A percentile compares a stretch with the other conserved stretches of the same genome.
These are phyloP conservation scores for Cordyceps farinosa DNA, from an alignment of 2,329 filamentous ascomycete genomes.

Conservation along the genomic window DNA sequence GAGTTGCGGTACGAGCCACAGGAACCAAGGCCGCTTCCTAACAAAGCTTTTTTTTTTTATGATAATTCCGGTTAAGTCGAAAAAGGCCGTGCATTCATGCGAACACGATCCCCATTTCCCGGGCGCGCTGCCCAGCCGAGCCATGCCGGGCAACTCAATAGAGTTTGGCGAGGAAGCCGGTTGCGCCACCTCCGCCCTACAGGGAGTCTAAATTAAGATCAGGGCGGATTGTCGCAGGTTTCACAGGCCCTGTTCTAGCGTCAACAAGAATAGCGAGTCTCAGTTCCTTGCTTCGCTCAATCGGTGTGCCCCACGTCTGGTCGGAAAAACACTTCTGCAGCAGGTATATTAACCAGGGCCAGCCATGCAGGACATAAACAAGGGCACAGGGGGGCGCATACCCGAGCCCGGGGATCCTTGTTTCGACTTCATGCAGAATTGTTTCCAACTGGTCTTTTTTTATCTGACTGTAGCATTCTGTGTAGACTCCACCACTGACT, in stretches of 20 bases:
- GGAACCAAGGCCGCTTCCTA: not conserved
- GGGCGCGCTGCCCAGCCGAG: not conserved
- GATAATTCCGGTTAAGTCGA: not conserved
- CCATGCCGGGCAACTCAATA: not conserved
- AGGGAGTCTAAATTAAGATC: not conserved
- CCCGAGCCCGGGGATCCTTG: not conserved
- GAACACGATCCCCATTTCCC: not conserved
- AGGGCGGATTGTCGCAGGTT: not conserved
- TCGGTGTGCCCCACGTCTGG: no score
- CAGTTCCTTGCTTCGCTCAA: no score
- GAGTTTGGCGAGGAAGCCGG: not conserved
- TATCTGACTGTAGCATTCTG: not conserved
- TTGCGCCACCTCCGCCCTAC: not conserved
- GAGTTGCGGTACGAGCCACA: not conserved
- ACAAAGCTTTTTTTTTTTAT: no score
- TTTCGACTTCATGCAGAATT: not conserved
- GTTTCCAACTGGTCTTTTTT: not conserved
- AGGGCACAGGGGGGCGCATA: not conserved
- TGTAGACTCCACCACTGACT: not conserved
- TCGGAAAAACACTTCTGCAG: no score
- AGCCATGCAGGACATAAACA: no score
- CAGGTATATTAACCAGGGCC: no score
- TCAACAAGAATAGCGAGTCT: no score
- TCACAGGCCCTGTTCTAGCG: no score
- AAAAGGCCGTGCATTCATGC: conserved; percentile 8